phyloP scores from a whole-genome alignment of 192 early-diverging fungal genomes.

The Coemansia guatemalensis region DNA sequence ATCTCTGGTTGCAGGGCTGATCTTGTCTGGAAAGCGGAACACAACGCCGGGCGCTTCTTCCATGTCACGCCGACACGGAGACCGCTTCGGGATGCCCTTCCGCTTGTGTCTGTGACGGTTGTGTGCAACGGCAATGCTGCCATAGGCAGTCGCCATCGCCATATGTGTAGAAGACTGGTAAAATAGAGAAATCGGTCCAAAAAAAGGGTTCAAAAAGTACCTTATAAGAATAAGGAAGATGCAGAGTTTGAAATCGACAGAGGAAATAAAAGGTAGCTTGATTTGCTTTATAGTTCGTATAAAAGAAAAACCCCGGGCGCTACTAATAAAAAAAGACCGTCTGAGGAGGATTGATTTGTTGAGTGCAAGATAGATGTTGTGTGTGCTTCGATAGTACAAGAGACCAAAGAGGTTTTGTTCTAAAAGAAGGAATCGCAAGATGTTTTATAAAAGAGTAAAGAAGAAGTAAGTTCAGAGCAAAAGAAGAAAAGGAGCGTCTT shows the following conservation, averaged over 20 bases:
- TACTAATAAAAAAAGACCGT: not conserved
- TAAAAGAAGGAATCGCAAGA: not conserved
- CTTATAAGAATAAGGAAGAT: too few relatives aligned
- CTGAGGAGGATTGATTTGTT: too few relatives aligned
- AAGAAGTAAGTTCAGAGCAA: slow-evolving; percentile 3
- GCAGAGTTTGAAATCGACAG: too few relatives aligned
- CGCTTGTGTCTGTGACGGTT: slow-evolving; percentile 43
- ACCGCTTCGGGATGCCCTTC: slow-evolving; percentile 54
- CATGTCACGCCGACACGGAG: slow-evolving; percentile 54
- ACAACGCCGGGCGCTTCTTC: slow-evolving; percentile 50
- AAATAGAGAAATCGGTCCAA: not conserved
- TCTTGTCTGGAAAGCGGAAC: slow-evolving; percentile 56
- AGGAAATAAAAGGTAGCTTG: too few relatives aligned
- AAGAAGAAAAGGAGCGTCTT: slow-evolving; percentile 13
- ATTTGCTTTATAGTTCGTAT: too few relatives aligned
- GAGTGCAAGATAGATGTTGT: too few relatives aligned
- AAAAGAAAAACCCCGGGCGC: too few relatives aligned
- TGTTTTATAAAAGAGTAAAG: slow-evolving; percentile 2
- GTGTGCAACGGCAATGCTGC: slow-evolving; percentile 18
- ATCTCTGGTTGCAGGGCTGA: slow-evolving; percentile 19
- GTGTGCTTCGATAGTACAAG: not conserved
- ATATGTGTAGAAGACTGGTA: not conserved
- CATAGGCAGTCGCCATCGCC: slow-evolving; percentile 36
- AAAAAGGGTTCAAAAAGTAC: not conserved
- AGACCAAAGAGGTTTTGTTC: not conserved